Conservation (phyloP, 2,329 filamentous ascomycete species). For the Cordyceps pruinosa region DNA sequence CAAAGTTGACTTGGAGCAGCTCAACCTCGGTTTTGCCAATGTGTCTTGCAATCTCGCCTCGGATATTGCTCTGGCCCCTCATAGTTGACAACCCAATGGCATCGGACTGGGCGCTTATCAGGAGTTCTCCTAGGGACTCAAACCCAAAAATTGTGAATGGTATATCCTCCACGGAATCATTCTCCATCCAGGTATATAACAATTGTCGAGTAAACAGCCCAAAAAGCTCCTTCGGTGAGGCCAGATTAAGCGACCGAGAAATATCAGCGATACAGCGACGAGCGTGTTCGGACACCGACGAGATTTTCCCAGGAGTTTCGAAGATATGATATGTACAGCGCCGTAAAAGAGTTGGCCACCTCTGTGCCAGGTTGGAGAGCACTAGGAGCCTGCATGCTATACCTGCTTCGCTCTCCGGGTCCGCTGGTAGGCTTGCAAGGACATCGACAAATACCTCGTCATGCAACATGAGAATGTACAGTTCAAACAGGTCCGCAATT, state of each 20-base stretch:
- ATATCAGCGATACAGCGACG: slow-evolving; percentile 62
- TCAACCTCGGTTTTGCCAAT: slow-evolving; percentile 48
- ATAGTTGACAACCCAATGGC: slow-evolving; percentile 75
- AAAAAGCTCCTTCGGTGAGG: slow-evolving; percentile 66
- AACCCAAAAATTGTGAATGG: slow-evolving; percentile 87
- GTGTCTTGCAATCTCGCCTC: slow-evolving; percentile 51
- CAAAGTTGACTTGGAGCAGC: slow-evolving; percentile 63
- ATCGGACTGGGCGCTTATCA: slow-evolving; percentile 68
- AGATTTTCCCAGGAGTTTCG: slow-evolving; percentile 73
- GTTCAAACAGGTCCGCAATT: slow-evolving; percentile 68
- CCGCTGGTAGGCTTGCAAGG: slow-evolving; percentile 66
- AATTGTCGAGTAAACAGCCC: slow-evolving; percentile 80
- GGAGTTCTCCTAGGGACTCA: slow-evolving; percentile 56
- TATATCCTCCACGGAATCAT: slow-evolving; percentile 59
- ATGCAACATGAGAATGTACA: slow-evolving; percentile 77
- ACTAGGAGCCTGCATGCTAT: slow-evolving; percentile 77
- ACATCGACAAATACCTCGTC: slow-evolving; percentile 81
- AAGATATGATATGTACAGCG: slow-evolving; percentile 91
- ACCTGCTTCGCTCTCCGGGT: slow-evolving; percentile 67
- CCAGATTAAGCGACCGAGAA: slow-evolving; percentile 56
- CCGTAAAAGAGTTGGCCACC: slow-evolving; percentile 79
- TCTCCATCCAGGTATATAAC: slow-evolving; percentile 81
- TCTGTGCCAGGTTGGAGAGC: slow-evolving; percentile 68
- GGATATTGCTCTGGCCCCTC: slow-evolving; percentile 62
- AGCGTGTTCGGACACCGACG: slow-evolving; percentile 61